Evolutionary conservation across 352 stramenopile genomes (phyloP).

Genomic region (Globisporangium nagaii): DNA sequence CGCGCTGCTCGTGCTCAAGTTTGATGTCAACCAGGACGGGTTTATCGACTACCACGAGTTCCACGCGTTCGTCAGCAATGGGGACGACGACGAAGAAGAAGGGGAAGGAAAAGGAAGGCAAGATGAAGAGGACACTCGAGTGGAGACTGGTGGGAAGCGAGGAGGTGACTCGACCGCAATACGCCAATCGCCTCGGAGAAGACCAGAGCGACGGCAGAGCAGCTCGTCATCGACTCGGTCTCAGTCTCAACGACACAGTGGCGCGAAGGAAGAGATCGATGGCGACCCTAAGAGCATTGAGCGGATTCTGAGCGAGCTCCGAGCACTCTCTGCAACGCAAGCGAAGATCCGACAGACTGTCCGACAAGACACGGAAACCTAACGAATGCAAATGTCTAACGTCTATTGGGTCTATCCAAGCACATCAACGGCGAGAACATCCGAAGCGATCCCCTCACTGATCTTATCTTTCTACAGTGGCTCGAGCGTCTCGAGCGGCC

Average conservation of each 20-base stretch:
- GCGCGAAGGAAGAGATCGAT: no score
- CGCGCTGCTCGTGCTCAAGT: slow-evolving; percentile 41
- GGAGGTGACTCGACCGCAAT: neutral
- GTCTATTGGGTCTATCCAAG: slow-evolving; percentile 1
- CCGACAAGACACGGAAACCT: neutral
- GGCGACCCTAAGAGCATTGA: slow-evolving; percentile 2
- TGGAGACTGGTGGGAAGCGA: neutral
- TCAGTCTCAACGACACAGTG: neutral
- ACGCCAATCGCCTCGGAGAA: no score
- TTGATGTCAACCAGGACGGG: slow-evolving; percentile 43
- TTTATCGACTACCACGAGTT: slow-evolving; percentile 67
- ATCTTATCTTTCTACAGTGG: slow-evolving; percentile 39
- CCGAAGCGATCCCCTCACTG: no score
- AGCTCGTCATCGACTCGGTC: neutral
- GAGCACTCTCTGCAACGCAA: slow-evolving; percentile 32
- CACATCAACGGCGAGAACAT: no score
- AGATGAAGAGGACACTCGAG: neutral
- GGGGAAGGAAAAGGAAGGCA: neutral
- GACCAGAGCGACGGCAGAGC: neutral
- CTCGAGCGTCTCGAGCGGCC: slow-evolving; percentile 62
- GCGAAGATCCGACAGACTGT: slow-evolving; percentile 21
- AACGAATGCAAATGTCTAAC: no score
- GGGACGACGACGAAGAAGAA: neutral
- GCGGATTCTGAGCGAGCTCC: slow-evolving; percentile 39
- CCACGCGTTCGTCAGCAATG: slow-evolving; percentile 34